Percentiles rank a stretch among this genome's conserved stretches.
phyloP scores from a whole-genome alignment of 495 filamentous ascomycete species.

The Hyaloscypha variabilis region DNA sequence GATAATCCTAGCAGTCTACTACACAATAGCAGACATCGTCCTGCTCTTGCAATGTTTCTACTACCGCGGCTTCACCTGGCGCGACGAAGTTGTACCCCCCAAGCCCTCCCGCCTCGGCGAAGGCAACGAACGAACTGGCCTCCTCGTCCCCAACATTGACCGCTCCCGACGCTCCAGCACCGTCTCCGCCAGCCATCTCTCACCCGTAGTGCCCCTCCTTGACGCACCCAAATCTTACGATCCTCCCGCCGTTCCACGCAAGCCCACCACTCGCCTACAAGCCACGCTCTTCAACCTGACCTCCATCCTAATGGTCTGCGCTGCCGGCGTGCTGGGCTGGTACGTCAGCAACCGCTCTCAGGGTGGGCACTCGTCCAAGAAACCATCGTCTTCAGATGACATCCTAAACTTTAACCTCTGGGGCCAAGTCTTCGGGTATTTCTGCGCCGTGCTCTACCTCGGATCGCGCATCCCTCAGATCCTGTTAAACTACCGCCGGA shows the following conservation, averaged over 20 bases:
- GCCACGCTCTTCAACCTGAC: constrained; percentile 69
- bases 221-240: constrained; percentile 35
- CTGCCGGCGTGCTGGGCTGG: constrained; percentile 84
- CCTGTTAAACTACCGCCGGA: constrained; percentile 84
- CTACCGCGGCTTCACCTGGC: constrained; percentile 81
- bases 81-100: constrained; percentile 49
- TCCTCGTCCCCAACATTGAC: constrained; percentile 33
- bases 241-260: constrained; percentile 3
- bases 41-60: constrained; percentile 89
- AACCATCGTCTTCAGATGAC: constrained; percentile 26
- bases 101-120: constrained; percentile 33
- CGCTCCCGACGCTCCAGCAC: constrained; percentile 37
- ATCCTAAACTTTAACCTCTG: constrained; percentile 66
- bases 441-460: constrained; percentile 86
- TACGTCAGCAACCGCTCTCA: constrained; percentile 60
- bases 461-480: constrained; percentile 87
- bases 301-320: constrained; percentile 76
- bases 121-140: constrained; percentile 44
- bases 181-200: constrained; percentile 70
- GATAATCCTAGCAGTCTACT: constrained; percentile 91
- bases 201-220: constrained; percentile 75
- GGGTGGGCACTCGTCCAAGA: constrained; percentile 19
- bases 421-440: constrained; percentile 85
- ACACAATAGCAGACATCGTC: constrained; percentile 91
- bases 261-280: constrained; percentile 49